Conservation (phyloP, 2,329 filamentous ascomycete species). For the Diatrype stigma region DNA sequence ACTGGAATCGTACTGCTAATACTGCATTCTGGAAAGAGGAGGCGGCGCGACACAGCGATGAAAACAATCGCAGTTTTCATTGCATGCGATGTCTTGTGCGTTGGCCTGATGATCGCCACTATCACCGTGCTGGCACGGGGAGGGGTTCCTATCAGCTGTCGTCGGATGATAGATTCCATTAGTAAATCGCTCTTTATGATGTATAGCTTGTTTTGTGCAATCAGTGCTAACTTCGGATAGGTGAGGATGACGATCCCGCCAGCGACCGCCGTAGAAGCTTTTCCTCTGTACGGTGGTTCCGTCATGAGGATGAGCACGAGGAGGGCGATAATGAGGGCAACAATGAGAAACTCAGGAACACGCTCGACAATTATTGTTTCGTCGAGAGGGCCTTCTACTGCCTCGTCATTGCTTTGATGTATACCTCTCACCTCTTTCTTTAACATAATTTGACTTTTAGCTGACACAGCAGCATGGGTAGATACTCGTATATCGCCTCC, state of each 20-base stretch:
- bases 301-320: slow-evolving; percentile 21
- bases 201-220: not conserved
- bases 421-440: not conserved
- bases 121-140: slow-evolving; percentile 29
- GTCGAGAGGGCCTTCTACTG: slow-evolving; percentile 16
- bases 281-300: slow-evolving; percentile 28
- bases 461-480: slow-evolving; percentile 14
- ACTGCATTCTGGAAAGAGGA: slow-evolving; percentile 24
- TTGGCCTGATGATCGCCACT: slow-evolving; percentile 26
- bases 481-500: slow-evolving; percentile 25
- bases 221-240: slow-evolving; percentile 3
- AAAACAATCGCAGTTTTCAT: slow-evolving; percentile 24
- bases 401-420: slow-evolving; percentile 28
- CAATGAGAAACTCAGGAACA: slow-evolving; percentile 8
- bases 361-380: slow-evolving; percentile 25
- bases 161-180: slow-evolving; percentile 24
- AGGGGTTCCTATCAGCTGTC: slow-evolving; percentile 31
- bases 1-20: slow-evolving; percentile 27
- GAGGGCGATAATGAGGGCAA: slow-evolving; percentile 3
- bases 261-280: slow-evolving; percentile 11
- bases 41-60: slow-evolving; percentile 13
- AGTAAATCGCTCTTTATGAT: slow-evolving; percentile 8
- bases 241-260: slow-evolving; percentile 7
- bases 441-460: not conserved
- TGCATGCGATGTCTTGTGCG: slow-evolving; percentile 27